Percentiles rank a stretch among this genome's conserved stretches.
Evolutionary conservation across 768 basidiomycete species (phyloP).

Genomic region (Cystobasidium onofrii): DNA sequence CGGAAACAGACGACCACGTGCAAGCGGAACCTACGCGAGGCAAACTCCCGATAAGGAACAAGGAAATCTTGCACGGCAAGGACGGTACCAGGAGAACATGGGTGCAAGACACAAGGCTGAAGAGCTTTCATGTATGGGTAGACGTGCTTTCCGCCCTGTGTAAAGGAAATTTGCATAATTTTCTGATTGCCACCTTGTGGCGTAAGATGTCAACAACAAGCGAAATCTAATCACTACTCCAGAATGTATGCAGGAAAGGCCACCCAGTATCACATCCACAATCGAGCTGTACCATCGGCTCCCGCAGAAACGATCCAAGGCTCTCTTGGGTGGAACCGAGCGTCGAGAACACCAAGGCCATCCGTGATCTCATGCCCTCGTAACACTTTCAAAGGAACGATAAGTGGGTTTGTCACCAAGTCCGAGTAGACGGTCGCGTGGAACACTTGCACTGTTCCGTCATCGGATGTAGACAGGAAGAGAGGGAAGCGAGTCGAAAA

Average conservation of each 20-base stretch:
- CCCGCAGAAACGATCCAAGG: conserved; percentile 91
- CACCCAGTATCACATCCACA: conserved; percentile 62
- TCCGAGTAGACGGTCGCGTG: conserved; percentile 90
- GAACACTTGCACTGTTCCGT: conserved; percentile 94
- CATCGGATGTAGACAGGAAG: conserved; percentile 92
- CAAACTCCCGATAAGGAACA: too few relatives aligned
- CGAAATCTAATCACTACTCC: too few relatives aligned
- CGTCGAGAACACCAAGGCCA: conserved; percentile 80
- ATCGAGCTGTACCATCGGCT: conserved; percentile 75
- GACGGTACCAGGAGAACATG: too few relatives aligned
- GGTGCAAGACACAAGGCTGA: too few relatives aligned
- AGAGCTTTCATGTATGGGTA: too few relatives aligned
- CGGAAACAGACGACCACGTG: not conserved
- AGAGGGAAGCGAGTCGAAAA: conserved; percentile 93
- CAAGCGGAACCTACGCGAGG: not conserved
- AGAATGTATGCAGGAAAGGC: too few relatives aligned
- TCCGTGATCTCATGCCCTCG: conserved; percentile 79
- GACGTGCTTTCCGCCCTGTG: too few relatives aligned
- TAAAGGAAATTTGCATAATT: too few relatives aligned
- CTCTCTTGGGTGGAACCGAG: conserved; percentile 77
- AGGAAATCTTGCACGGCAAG: too few relatives aligned
- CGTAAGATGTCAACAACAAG: too few relatives aligned
- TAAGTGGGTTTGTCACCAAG: conserved; percentile 91
- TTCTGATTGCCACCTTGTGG: too few relatives aligned
- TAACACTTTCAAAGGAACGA: conserved; percentile 93